Evolutionary conservation across 257 asterid species (phyloP).

Genomic region (Forsythia suspensa): DNA sequence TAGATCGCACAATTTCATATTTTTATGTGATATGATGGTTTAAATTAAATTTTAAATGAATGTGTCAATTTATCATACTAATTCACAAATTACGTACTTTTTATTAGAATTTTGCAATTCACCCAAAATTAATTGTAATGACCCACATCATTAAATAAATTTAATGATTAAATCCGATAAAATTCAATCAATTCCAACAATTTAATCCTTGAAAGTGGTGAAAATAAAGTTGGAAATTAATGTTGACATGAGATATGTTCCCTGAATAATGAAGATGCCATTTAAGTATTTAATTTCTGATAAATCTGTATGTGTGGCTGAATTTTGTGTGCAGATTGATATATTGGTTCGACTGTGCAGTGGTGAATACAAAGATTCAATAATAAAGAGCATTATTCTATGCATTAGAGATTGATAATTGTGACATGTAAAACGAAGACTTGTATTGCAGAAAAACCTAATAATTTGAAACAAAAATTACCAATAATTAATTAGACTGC

Average conservation of each 20-base stretch:
- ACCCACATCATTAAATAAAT: too few species aligned
- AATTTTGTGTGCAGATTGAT: not conserved
- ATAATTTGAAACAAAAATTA: too few species aligned
- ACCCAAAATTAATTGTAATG: too few species aligned
- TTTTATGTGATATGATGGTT: too few species aligned
- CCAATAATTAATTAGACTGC: not conserved
- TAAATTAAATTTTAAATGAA: too few species aligned
- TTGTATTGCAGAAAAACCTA: not conserved
- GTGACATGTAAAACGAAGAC: not conserved
- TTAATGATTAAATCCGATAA: too few species aligned
- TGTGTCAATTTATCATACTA: too few species aligned
- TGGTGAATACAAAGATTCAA: constrained; percentile 7
- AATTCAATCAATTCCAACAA: too few species aligned
- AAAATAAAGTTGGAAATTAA: constrained; percentile 17
- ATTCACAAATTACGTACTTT: too few species aligned
- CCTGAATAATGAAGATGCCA: constrained; percentile 29
- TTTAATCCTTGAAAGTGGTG: constrained; percentile 21
- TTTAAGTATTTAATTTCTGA: constrained; percentile 19
- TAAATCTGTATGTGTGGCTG: constrained; percentile 19
- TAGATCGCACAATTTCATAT: too few species aligned
- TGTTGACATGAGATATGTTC: constrained; percentile 17
- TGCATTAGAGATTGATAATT: not conserved
- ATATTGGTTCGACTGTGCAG: not conserved
- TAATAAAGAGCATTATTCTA: not conserved
- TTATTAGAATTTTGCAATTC: too few species aligned